These are phyloP conservation scores for Ogataea pignaliae DNA, from an alignment of 805 yeast genomes.

Conservation along the genomic window DNA sequence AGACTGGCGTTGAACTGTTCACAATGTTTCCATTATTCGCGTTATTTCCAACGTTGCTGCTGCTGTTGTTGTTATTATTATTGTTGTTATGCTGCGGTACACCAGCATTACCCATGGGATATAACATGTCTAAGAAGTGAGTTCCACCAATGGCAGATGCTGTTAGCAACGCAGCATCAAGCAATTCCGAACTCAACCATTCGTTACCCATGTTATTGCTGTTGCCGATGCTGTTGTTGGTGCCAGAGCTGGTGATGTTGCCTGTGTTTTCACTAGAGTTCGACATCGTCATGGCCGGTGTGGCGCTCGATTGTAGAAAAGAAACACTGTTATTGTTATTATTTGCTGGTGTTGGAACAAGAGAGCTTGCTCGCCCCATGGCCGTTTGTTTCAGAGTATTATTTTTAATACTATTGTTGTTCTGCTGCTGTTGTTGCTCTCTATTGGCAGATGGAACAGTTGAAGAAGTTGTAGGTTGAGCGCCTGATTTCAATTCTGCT, in stretches of 20 bases:
- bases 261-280: background rate
- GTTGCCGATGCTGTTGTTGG: background rate
- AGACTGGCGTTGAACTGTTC: no score
- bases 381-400: background rate
- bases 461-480: background rate
- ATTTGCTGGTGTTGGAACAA: background rate
- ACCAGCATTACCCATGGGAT: conserved; percentile 5
- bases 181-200: conserved; percentile 66
- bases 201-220: conserved; percentile 40
- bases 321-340: conserved; percentile 2
- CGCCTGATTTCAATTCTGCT: background rate
- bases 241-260: background rate
- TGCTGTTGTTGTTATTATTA: no score
- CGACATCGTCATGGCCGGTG: conserved; percentile 1
- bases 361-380: background rate
- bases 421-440: conserved; percentile 7
- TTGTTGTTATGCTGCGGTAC: no score
- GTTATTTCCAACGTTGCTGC: no score
- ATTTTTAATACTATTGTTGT: background rate
- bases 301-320: background rate
- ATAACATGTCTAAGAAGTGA: conserved; percentile 48
- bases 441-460: background rate
- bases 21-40: no score
- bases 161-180: conserved; percentile 68
- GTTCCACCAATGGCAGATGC: conserved; percentile 68